Base-by-base conservation (phyloP, 495 filamentous ascomycete species). In the Hypoxylon subgilvum region DNA sequence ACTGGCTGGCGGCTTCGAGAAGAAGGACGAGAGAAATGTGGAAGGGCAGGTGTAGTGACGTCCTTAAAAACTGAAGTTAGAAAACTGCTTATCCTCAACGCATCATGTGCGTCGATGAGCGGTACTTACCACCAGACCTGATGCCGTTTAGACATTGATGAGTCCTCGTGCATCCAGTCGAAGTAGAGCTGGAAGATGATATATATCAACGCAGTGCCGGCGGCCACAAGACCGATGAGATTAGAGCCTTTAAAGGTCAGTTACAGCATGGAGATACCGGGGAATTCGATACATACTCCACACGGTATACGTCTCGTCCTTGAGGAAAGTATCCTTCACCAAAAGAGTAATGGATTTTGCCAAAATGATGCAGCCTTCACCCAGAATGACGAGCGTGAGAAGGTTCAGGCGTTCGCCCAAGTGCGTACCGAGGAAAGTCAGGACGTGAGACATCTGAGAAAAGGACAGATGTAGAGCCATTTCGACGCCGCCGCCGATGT, bases 141-240 rank as follows among this genome's bases (percentile, higher is more conserved):
- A 48, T 65, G 52, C 4, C 56, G 76, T 52, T 85, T 72, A 25
- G 77, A 82, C 23, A 83, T 82, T 14, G 79, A 79, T 44, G 81
- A 73, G 17, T 78, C 61, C 4, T 73, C 64, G 8, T 74, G 77
- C 49, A 78, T 69, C 52, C 76, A 77, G 67, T 90, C 87, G 52
- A 86, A 89, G 70, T 91, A 90, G 46, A 86, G 77, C 73, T 88
- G 85, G 76, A 82, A 90, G 23, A 87, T 67, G 51, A 90, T 76
- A 69, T 88, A 89, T n/a, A 74, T 69, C 35, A 69, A 74, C 18
- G 52, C 83, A 79, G 44, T 80, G 76, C 58, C 82, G 67, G 48
- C 75, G 57, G 47, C 73, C 51, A 74, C 61, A 13, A 73, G 53
- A 31, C 72, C 54, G 25, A 74, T 67, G 18, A 74, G 68, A 36